A percentile compares a stretch with the other conserved stretches of the same genome.
Conservation (phyloP, 495 filamentous ascomycete genomes). For the Daldinia concentrica region DNA sequence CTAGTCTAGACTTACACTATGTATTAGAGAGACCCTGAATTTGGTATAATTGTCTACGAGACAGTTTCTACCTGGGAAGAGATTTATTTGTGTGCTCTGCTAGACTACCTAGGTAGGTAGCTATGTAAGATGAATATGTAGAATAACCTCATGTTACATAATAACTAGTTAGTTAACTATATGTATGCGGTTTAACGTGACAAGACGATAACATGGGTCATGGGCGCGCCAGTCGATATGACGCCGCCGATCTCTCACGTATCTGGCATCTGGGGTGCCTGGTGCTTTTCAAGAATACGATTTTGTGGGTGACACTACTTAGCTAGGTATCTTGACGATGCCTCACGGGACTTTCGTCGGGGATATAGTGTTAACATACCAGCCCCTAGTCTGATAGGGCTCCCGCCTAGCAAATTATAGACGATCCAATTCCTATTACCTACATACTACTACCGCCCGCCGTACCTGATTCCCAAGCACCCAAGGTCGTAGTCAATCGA, state of each 20-base stretch:
- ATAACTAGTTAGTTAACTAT: background rate
- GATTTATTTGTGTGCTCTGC: background rate
- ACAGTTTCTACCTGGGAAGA: background rate
- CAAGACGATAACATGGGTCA: background rate
- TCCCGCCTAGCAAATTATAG: background rate
- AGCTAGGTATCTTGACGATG: background rate
- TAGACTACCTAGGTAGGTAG: background rate
- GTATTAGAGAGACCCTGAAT: background rate
- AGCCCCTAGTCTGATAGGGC: background rate
- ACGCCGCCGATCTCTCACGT: slow-evolving; percentile 2
- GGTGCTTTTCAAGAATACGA: slow-evolving; percentile 2
- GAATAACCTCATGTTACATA: background rate
- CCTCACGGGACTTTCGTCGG: background rate
- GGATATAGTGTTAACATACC: background rate
- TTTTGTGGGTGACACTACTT: background rate
- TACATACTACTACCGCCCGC: background rate
- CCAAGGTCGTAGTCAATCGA: background rate
- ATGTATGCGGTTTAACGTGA: background rate
- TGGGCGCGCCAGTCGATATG: background rate
- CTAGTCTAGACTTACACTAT: background rate
- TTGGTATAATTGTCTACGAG: background rate
- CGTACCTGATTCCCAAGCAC: background rate
- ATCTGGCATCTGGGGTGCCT: slow-evolving; percentile 5
- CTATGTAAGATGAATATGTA: background rate
- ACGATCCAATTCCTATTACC: background rate